Evolutionary conservation across 192 early-diverging fungal genomes (phyloP), one percentile per base, ranked within the genome.

Genomic region (Borealophlyctis nickersoniae): DNA sequence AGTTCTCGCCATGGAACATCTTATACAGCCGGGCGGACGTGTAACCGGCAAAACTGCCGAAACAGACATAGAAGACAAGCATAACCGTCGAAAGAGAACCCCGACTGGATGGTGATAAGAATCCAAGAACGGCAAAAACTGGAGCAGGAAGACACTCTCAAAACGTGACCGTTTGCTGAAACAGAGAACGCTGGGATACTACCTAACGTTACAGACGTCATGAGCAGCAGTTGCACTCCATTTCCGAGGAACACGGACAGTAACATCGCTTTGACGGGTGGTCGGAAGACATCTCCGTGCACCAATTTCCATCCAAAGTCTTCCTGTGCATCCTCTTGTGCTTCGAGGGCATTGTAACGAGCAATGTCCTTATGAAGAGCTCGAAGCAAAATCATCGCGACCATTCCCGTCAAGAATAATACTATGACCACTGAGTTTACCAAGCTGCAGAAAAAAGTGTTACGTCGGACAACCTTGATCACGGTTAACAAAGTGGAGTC

Each of bases 1-100:
- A 92, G n/a, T 83, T 73, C 48, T 89, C 88, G 23, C 96, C 96
- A 9, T 89, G 90, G 73, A 91, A 90, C 86, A 94, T 92, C 71
- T 96, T 95, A 76, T 97, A 98, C 30, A 89, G 54, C 49, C 93
- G 83, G 2, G 94, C 90, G 4, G 94, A 92, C 49, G 88, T 79
- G 70, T 88, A 97, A 13, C 96, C 96, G n/a, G 94, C 88, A 49
- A 91, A 80, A 35, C 84, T 82, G 4, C 88, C 89, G 77, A 92
- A 98, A 36, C 90, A 49, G 64, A 98, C 89, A 71, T 92, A 97
- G 63, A 96, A 91, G 45, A 94, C 76, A 54, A 98, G 80, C 88
- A 96, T 95, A 29, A 92, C 90, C 0, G 94, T 96, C 4, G 86
- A 83, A 50, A 98, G 75, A 1, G 96, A 92, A n/a, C 96, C 96